Conservation (phyloP, 805 yeast genomes). For the Teunomyces gatunensis region DNA sequence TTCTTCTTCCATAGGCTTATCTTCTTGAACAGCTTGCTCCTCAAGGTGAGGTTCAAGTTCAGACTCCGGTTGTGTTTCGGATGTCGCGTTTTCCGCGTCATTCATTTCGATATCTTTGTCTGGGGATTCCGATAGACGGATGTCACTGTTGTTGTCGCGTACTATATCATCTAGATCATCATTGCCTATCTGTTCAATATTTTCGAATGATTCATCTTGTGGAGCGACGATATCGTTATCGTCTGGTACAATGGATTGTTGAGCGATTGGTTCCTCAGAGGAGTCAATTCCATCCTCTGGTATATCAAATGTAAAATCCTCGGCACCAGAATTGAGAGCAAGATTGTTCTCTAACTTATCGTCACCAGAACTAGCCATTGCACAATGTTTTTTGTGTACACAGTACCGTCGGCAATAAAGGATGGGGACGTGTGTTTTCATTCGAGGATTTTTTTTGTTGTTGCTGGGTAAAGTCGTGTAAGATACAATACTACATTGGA, state of each 20-base stretch:
- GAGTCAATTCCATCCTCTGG: slow-evolving; percentile 5
- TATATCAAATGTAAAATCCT: slow-evolving; percentile 1
- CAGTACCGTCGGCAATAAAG: slow-evolving; percentile 1
- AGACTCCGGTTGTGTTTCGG: neutral
- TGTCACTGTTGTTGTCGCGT: neutral
- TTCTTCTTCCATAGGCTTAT: slow-evolving; percentile 4
- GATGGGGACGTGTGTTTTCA: slow-evolving; percentile 3
- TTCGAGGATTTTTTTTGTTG: slow-evolving; percentile 3
- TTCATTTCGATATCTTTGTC: neutral
- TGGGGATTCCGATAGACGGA: neutral
- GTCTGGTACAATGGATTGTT: slow-evolving; percentile 1
- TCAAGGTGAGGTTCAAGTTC: neutral
- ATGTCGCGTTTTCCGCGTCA: slow-evolving; percentile 1
- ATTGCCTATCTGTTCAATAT: neutral
- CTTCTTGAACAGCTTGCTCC: neutral
- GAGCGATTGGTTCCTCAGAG: neutral
- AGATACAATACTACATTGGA: neutral
- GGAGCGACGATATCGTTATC: slow-evolving; percentile 3
- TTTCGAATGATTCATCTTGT: slow-evolving; percentile 5
- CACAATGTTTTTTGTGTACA: slow-evolving; percentile 1
- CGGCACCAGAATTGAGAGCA: neutral
- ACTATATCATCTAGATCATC: neutral
- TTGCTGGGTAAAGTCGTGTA: slow-evolving; percentile 5
- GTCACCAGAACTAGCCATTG: slow-evolving; percentile 4
- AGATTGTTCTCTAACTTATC: slow-evolving; percentile 3